Evolutionary conservation across 805 yeast species (phyloP), one percentile per base, ranked within the genome.

Genomic region (Candida ortonii): DNA sequence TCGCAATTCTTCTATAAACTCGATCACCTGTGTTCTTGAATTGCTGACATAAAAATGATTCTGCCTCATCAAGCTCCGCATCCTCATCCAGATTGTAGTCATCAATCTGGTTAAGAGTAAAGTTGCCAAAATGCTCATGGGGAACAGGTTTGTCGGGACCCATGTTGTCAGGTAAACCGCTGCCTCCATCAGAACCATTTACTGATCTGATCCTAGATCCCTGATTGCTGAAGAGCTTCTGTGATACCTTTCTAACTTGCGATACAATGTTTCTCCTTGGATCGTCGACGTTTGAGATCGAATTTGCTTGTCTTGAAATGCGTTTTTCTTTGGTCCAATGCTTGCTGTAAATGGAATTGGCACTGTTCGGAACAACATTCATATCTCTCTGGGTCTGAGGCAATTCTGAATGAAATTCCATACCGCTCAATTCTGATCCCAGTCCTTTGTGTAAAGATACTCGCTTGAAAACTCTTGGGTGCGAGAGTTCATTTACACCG

Each of bases 201-300:
- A 18, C 21, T 5, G 42, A 35, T n/a, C 15, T 22, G 2, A 30
- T 22, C 17, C 42, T 28, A 6, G 29, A 33, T 6, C 37, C 34
- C 14, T 41, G 40, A 25, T 36, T 30, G 26, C 33, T 44, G 27
- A 53, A 52, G 10, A 53, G 28, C 27, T 43, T 49, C 22, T 51
- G 57, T 2, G 60, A 55, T 3, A 57, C 58, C 30, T 53, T 48
- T 22, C 59, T 36, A 2, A 55, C 58, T 31, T 55, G 55, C 0
- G 61, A 57, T 2, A 53, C 45, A 15, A 47, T 46, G n/a, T 39
- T 39, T 14, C 28, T 37, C 30, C 16, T 47, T 16, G 35, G 44
- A 7, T 36, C 35, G 3, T 16, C 43, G 29, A 14, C 21, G n/a
- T 16, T 25, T 14, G 21, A n/a, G 22, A 19, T 19, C 12, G 12